Conservation (phyloP, 345 rosid genomes). For the Moricandia moricandioides region DNA sequence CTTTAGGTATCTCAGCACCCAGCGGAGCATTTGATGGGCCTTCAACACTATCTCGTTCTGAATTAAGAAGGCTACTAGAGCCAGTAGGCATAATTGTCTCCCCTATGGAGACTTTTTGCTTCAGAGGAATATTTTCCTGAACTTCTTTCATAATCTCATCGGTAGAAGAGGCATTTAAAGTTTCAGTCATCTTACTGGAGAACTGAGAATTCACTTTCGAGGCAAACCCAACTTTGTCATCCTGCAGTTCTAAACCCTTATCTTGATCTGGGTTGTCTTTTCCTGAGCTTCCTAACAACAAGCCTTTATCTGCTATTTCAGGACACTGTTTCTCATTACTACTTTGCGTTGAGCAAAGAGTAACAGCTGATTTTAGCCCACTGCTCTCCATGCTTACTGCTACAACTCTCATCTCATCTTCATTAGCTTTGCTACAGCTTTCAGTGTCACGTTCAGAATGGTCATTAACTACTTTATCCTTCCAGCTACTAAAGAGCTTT, state of each 20-base stretch:
- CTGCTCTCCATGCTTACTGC: conserved; percentile 34
- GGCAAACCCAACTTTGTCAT: conserved; percentile 27
- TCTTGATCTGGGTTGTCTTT: conserved; percentile 36
- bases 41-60: conserved; percentile 40
- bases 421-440: conserved; percentile 29
- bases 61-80: conserved; percentile 32
- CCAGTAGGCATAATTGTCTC: conserved; percentile 32
- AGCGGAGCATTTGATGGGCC: conserved; percentile 39
- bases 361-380: conserved; percentile 39
- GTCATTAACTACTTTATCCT: conserved; percentile 40
- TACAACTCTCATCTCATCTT: conserved; percentile 29
- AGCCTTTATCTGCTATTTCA: conserved; percentile 34
- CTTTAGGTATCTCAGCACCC: conserved; percentile 35
- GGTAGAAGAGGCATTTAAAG: conserved; percentile 30
- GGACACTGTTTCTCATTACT: conserved; percentile 39
- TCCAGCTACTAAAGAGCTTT: conserved; percentile 61
- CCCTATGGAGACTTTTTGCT: conserved; percentile 35
- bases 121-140: conserved; percentile 41
- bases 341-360: conserved; percentile 40
- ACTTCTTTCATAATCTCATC: conserved; percentile 40
- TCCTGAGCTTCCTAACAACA: conserved; percentile 41
- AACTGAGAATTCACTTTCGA: conserved; percentile 26
- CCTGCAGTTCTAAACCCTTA: conserved; percentile 42
- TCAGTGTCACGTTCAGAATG: conserved; percentile 32
- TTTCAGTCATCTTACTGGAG: conserved; percentile 38